Conservation (phyloP, 2,329 filamentous ascomycete genomes). For the Zasmidium citrigriseum region DNA sequence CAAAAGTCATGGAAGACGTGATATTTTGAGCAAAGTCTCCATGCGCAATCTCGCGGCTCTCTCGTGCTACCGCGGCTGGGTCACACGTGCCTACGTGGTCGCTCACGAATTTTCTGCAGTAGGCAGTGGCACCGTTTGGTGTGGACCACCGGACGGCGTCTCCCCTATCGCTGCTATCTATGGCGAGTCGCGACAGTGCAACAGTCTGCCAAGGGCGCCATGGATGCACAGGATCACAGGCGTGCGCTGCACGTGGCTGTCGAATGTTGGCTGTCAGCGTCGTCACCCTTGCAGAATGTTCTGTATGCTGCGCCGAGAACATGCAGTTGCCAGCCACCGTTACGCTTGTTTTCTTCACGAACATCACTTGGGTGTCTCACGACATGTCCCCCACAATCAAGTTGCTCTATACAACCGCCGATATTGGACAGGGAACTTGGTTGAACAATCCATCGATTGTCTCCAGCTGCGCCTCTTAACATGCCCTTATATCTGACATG, state of each 20-base stretch:
- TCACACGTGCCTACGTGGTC: background rate
- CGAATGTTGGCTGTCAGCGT: background rate
- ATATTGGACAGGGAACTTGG: too few species aligned
- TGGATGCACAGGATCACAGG: background rate
- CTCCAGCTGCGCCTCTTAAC: too few species aligned
- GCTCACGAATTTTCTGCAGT: background rate
- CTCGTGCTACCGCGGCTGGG: background rate
- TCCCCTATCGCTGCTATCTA: background rate
- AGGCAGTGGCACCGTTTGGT: background rate
- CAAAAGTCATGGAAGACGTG: background rate
- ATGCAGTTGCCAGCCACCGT: too few species aligned
- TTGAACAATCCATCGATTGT: too few species aligned
- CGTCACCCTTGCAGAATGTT: background rate
- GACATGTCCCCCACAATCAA: too few species aligned
- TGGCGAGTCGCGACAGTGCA: background rate
- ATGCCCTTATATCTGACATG: too few species aligned
- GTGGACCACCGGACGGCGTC: background rate
- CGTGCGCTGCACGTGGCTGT: background rate
- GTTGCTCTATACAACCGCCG: too few species aligned
- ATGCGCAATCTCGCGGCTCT: background rate
- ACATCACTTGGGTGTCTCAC: too few species aligned
- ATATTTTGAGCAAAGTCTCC: background rate
- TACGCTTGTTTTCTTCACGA: too few species aligned
- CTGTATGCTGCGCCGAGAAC: too few species aligned
- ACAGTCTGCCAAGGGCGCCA: background rate